Evolutionary conservation across 805 yeast species (phyloP), one percentile per base, ranked within the genome.

Genomic region (Candida orba): DNA sequence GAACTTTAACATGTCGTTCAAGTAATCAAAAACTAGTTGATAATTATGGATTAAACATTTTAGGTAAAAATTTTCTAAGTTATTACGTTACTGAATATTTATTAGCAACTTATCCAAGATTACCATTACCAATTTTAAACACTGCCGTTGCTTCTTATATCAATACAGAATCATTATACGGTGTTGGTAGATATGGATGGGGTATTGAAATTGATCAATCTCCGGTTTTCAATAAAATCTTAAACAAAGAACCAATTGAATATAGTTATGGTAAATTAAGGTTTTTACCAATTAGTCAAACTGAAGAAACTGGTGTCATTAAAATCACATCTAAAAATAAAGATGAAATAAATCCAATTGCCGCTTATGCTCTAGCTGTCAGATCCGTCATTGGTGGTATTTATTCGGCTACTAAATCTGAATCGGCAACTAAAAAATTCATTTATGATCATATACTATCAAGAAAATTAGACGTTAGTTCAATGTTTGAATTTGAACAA

Each of bases 381-480:
- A 79, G 95, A 63, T 78, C 97, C 3, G 70, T 90, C 4, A 71
- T 90, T 34, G 95, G 93, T 31, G 95, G 91, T 20, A 67, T 86
- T 30, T 85, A 84, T 67, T 80, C 87, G 2, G 84, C 84, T 45
- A 63, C 71, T 3, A 69, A 74, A 34, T 90, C 90, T 24, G 73
- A 69, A 17, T 71, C 72, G 14, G 17, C 29, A 24, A 78, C 95
- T 15, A 77, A 79, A 50, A 54, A 70, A 41, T 91, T 93, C 63
- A 83, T 93, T 46, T 62, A 74, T 39, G 75, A 77, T 50, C 91
- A 87, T 60, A 75, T 91, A 34, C 68, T 90, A 45, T 82, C 95
- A n/a, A 79, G 96, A 65, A 79, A 87, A 57, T 65, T 93, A 33
- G 89, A 84, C 46, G 68, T 91, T 38, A 69, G 79, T 33, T 69